phyloP scores from a whole-genome alignment of 441 rosid genomes.

The Bruguiera hainesii region DNA sequence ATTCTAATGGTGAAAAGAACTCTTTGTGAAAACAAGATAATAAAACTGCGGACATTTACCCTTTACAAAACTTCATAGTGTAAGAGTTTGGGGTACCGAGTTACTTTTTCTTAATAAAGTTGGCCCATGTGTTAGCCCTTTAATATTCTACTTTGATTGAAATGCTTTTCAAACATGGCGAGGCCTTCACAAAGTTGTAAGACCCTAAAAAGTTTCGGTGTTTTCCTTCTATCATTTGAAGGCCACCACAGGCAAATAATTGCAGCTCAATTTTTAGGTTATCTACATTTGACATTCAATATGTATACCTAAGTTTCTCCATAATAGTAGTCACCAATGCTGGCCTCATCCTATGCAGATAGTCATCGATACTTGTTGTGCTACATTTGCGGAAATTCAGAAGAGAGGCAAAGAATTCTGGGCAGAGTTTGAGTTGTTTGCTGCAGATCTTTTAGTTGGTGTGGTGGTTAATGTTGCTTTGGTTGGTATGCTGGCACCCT shows the following conservation, averaged over 20 bases:
- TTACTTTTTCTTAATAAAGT: too few species aligned
- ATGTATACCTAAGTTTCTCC: background rate
- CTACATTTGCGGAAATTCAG: conserved; percentile 69
- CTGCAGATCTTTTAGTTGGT: conserved; percentile 74
- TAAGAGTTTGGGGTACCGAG: too few species aligned
- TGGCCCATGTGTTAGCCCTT: too few species aligned
- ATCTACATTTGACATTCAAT: background rate
- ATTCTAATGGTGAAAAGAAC: too few species aligned
- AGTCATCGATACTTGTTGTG: conserved; percentile 4
- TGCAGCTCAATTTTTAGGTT: background rate
- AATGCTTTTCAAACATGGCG: background rate
- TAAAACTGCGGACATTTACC: too few species aligned
- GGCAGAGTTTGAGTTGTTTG: conserved; percentile 78
- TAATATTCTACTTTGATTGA: background rate
- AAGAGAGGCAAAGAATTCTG: conserved; percentile 81
- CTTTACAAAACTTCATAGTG: too few species aligned
- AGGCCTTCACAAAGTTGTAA: background rate
- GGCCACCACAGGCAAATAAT: background rate
- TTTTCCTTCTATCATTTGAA: conserved; percentile 6
- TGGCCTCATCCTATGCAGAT: conserved; percentile 17
- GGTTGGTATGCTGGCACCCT: conserved; percentile 86
- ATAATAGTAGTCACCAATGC: background rate
- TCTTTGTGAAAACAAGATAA: too few species aligned
- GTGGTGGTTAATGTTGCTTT: conserved; percentile 68
- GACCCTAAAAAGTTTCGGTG: background rate